phyloP scores from a whole-genome alignment of 768 basidiomycete species.

The Leccinum boreale region DNA sequence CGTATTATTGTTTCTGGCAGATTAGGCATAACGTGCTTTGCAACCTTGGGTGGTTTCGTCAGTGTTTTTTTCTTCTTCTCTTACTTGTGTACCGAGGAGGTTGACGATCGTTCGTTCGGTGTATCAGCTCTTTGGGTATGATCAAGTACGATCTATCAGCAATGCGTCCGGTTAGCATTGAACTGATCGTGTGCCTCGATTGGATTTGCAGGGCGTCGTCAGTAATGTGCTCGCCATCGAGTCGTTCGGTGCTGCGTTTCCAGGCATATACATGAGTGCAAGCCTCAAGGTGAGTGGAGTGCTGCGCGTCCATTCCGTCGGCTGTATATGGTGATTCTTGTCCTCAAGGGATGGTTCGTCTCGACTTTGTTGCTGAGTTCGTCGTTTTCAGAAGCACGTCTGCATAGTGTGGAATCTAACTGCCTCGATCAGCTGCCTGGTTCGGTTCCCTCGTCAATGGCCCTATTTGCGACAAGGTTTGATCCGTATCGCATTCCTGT shows the following conservation, averaged over 20 bases:
- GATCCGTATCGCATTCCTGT: neutral
- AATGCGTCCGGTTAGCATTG: neutral
- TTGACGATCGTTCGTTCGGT: neutral
- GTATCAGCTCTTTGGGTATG: slow-evolving; percentile 31
- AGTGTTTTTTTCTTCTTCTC: slow-evolving; percentile 5
- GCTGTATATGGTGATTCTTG: neutral
- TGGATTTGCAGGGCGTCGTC: slow-evolving; percentile 26
- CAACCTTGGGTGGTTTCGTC: slow-evolving; percentile 32
- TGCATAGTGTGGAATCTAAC: slow-evolving; percentile 5
- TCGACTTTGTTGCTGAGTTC: slow-evolving; percentile 27
- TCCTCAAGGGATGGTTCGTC: slow-evolving; percentile 30
- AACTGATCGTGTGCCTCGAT: neutral
- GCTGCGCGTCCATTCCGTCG: neutral
- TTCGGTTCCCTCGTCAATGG: slow-evolving; percentile 29
- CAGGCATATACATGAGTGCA: slow-evolving; percentile 27
- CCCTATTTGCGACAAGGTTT: slow-evolving; percentile 31
- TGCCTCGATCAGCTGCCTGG: slow-evolving; percentile 26
- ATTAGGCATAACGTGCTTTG: slow-evolving; percentile 32
- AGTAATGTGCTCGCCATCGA: slow-evolving; percentile 33
- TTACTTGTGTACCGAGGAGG: neutral
- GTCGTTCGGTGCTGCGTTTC: slow-evolving; percentile 33
- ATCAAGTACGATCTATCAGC: slow-evolving; percentile 16
- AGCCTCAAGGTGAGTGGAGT: slow-evolving; percentile 20
- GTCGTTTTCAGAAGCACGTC: slow-evolving; percentile 2
- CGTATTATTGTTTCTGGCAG: slow-evolving; percentile 4